Percentiles rank a stretch among this genome's conserved stretches.
Evolutionary conservation across 2,329 filamentous ascomycete genomes (phyloP).

Genomic region (Grosmannia clavigera): DNA sequence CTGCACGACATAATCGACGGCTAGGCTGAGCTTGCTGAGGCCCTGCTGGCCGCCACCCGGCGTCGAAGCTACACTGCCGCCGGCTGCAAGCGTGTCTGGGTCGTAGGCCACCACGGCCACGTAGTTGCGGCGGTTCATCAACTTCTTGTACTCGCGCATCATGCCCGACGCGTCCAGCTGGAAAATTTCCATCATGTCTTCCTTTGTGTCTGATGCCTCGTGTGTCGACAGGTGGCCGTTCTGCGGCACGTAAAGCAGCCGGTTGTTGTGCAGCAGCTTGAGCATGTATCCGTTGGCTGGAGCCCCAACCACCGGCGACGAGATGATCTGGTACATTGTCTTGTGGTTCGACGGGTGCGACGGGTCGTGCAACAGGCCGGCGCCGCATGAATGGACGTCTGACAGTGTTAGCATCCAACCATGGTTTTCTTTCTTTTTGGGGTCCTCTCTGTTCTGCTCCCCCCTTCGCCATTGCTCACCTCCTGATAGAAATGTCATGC

Average conservation of each 20-base stretch:
- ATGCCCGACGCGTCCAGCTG: conserved; percentile 82
- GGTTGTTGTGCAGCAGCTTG: conserved; percentile 91
- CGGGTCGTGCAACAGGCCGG: conserved; percentile 88
- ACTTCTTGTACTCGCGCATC: conserved; percentile 69
- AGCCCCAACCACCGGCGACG: conserved; percentile 81
- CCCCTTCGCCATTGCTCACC: conserved; percentile 32
- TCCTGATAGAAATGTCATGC: conserved; percentile 94
- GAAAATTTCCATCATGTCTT: conserved; percentile 99
- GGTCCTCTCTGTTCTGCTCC: not conserved
- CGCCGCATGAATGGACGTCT: conserved; percentile 83
- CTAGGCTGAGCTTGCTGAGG: conserved; percentile 63
- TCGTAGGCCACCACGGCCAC: conserved; percentile 90
- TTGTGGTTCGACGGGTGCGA: conserved; percentile 87
- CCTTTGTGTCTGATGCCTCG: conserved; percentile 80
- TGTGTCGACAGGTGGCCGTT: conserved; percentile 72
- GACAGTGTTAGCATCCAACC: not conserved
- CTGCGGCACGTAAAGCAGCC: conserved; percentile 75
- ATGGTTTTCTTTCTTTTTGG: not conserved
- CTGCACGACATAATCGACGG: conserved; percentile 94
- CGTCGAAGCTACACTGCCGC: conserved; percentile 19
- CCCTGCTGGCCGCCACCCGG: conserved; percentile 22
- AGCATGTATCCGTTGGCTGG: conserved; percentile 77
- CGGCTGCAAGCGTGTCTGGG: conserved; percentile 52
- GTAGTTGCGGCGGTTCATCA: conserved; percentile 92
- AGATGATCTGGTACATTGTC: conserved; percentile 95